Base-by-base conservation (phyloP, 139 green algal genomes). In the Desmodesmus armatus region DNA sequence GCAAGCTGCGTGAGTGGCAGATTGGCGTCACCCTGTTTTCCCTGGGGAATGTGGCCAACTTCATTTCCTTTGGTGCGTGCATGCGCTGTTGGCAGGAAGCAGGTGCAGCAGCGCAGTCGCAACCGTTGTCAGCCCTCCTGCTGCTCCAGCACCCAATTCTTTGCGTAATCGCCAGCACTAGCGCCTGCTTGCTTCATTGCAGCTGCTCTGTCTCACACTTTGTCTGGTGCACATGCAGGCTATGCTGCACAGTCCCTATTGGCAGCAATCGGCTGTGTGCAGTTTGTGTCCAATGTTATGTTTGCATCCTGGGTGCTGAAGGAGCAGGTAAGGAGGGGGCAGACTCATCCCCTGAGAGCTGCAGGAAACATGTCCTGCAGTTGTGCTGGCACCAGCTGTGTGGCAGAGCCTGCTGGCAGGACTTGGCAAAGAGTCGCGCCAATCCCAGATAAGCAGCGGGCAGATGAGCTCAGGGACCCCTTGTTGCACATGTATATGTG, bases 251-350 rank as follows among this genome's bases (percentile, higher is more conserved):
- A 98, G 79, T 97, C 94, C 3, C 89, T 98, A 31, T 91, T 98
- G 39, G 89, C 94, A 1, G 94, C 94, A 3, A 89, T 98, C 27
- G 96, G 95, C 3, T 93, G 90, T 37, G 87, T 98, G 3, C 94
- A 98, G 80, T 98, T 98, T 83, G 87, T 98, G 0, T 94, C 92
- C 39, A 98, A 98, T 86, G 94, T 98, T 1, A 39, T 94, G 2
- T 98, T 98, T 87, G 93, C 94, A 0, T 91, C 78, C 5, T 88
- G 94, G 5, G 92, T 98, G 21, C 88, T 97, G 29, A 92, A 94
- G 15, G 96, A 98, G 58, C 87, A 89, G 87, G 93, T 96, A 60
- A 69, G 84, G 41, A 25, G 60, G 17, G 25, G 60, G 51, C 51
- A 27, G 51, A n/a, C n/a, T n/a, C n/a, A n/a, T n/a, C n/a, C n/a